phyloP scores from a whole-genome alignment of 2,329 filamentous ascomycete species.

The Fusarium hainanense region DNA sequence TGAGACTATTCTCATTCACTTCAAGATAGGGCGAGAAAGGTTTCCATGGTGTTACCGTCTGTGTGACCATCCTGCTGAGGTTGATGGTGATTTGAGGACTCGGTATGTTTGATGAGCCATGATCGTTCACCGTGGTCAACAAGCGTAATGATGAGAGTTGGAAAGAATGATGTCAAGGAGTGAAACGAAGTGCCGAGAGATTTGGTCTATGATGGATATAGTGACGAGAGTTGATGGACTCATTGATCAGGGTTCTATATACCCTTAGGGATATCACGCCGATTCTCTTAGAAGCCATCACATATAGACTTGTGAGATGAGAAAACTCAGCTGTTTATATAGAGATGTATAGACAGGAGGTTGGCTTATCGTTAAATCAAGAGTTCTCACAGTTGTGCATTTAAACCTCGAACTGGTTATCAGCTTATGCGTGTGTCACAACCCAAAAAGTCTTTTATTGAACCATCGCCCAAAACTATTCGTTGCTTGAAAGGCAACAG shows the following conservation, averaged over 20 bases:
- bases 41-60: slow-evolving; percentile 21
- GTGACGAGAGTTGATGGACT: background rate
- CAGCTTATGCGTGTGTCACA: background rate
- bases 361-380: background rate
- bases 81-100: background rate
- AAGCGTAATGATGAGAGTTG: background rate
- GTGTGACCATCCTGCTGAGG: slow-evolving; percentile 25
- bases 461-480: background rate
- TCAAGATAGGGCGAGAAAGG: slow-evolving; percentile 4
- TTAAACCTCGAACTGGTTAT: background rate
- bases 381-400: background rate
- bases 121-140: background rate
- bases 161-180: background rate
- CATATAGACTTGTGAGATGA: background rate
- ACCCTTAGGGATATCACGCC: background rate
- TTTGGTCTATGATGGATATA: background rate
- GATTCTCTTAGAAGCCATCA: background rate
- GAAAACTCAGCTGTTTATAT: background rate
- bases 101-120: background rate
- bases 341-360: background rate
- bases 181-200: background rate
- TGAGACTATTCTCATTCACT: background rate
- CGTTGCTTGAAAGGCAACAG: background rate
- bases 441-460: background rate
- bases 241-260: background rate